Evolutionary conservation across 2,329 filamentous ascomycete genomes (phyloP).

Genomic region (Diaporthe nobilis): DNA sequence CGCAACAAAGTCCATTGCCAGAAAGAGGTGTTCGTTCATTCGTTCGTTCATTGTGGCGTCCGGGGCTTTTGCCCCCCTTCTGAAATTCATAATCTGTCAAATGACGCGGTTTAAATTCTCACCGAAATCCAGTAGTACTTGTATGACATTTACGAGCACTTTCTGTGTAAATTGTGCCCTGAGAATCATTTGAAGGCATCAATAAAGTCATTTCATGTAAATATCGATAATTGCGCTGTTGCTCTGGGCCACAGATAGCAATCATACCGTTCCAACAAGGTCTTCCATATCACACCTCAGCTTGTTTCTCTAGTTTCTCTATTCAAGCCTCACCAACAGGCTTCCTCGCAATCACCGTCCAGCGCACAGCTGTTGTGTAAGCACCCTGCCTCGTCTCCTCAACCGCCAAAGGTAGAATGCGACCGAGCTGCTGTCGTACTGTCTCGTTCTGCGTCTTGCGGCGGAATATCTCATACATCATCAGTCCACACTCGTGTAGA

Average conservation of each 20-base stretch:
- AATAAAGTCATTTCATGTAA: not conserved
- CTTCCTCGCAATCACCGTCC: conserved; percentile 40
- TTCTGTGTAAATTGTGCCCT: not conserved
- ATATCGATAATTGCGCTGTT: too few species aligned
- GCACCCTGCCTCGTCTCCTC: conserved; percentile 41
- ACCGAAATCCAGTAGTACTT: not conserved
- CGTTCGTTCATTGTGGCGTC: too few species aligned
- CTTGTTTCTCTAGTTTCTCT: not conserved
- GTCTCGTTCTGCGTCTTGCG: conserved; percentile 44
- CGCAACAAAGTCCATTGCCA: not conserved
- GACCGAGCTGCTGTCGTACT: conserved; percentile 37
- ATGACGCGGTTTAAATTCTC: not conserved
- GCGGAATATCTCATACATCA: conserved; percentile 45
- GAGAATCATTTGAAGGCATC: not conserved
- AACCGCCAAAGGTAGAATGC: conserved; percentile 41
- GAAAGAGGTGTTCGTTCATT: not conserved
- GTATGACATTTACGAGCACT: not conserved
- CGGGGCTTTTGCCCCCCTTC: not conserved
- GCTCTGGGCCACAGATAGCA: too few species aligned
- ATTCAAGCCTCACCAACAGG: not conserved
- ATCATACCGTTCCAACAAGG: too few species aligned
- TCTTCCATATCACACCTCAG: too few species aligned
- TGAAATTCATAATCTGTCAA: not conserved
- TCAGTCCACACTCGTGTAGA: conserved; percentile 32
- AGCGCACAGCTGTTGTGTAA: conserved; percentile 24